Percentiles rank a stretch among this genome's conserved stretches.
These are phyloP conservation scores for Calonectria hawksworthii DNA, from an alignment of 2,329 filamentous ascomycete species.

Conservation along the genomic window DNA sequence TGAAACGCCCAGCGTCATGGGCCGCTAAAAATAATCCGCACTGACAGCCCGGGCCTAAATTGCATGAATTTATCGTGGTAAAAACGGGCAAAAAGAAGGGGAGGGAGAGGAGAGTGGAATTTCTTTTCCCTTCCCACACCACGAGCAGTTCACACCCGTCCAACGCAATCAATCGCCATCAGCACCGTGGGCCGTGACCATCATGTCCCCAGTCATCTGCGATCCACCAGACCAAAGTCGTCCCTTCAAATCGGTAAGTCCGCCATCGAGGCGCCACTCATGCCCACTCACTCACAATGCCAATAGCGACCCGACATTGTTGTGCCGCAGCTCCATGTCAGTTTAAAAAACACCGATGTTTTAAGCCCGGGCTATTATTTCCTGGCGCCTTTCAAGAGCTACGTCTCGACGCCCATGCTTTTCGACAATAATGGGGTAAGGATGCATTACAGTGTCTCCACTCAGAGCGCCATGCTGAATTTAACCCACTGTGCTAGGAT, in stretches of 20 bases:
- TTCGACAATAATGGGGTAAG: not conserved
- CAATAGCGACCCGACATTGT: not conserved
- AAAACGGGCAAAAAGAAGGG: not conserved
- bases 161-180: not conserved
- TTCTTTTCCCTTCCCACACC: not conserved
- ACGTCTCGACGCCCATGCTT: not conserved
- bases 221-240: not conserved
- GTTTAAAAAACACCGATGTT: not conserved
- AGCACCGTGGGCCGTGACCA: not conserved
- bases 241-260: constrained; percentile 7
- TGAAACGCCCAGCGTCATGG: not conserved
- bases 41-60: not conserved
- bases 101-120: not conserved
- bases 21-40: not conserved
- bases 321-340: not conserved
- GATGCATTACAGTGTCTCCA: too few relatives aligned
- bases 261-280: not conserved
- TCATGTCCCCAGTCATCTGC: not conserved
- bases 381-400: not conserved
- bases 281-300: not conserved
- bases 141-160: not conserved
- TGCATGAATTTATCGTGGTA: not conserved
- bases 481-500: not conserved
- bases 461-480: not conserved
- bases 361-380: not conserved